These are phyloP conservation scores for Hevea brasiliensis DNA, from an alignment of 345 rosid genomes.

Conservation along the genomic window DNA sequence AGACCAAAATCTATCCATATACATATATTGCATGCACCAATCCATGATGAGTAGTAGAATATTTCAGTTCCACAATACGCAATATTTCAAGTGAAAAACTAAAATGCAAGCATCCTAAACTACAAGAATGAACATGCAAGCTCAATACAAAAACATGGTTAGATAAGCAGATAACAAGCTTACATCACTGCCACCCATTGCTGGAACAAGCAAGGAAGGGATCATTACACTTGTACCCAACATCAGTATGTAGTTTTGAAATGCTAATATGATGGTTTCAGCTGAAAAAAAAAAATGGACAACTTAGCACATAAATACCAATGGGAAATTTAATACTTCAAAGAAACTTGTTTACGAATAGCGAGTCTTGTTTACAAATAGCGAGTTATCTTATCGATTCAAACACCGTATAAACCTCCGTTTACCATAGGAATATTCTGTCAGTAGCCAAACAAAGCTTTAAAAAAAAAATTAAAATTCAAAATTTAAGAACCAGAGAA, in stretches of 20 bases:
- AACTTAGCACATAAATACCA: too few relatives aligned
- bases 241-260: slow-evolving; percentile 37
- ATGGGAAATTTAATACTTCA: too few relatives aligned
- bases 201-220: slow-evolving; percentile 33
- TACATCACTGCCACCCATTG: slow-evolving; percentile 38
- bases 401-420: not conserved
- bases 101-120: slow-evolving; percentile 4
- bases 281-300: slow-evolving; percentile 17
- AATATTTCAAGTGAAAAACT: not conserved
- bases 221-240: slow-evolving; percentile 39
- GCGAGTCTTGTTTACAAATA: too few relatives aligned
- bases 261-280: slow-evolving; percentile 32
- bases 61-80: too few relatives aligned
- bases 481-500: not conserved
- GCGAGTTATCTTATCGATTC: not conserved
- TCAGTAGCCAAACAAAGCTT: slow-evolving; percentile 6
- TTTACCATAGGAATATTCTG: too few relatives aligned
- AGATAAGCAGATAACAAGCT: slow-evolving; percentile 4
- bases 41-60: not conserved
- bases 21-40: slow-evolving; percentile 1
- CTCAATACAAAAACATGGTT: not conserved
- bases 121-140: not conserved
- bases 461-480: slow-evolving; percentile 4
- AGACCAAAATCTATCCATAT: slow-evolving; percentile 20
- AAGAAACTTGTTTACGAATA: too few relatives aligned